Conservation (phyloP, 768 basidiomycete genomes). For the Psilocybe tampanensis region DNA sequence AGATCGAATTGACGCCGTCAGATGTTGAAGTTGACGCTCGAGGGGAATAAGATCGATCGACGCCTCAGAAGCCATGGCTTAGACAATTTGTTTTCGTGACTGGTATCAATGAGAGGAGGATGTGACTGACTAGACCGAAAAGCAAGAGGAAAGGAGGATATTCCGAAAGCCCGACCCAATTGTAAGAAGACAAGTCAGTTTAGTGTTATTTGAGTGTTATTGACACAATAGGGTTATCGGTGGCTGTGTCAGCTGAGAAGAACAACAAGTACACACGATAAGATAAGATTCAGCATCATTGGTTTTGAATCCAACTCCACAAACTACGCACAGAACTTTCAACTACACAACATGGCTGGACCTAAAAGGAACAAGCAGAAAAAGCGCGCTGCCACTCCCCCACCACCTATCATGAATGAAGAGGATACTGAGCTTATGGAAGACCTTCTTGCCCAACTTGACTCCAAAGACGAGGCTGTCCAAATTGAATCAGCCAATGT, state of each 20-base stretch:
- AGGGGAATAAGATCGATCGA: conserved; percentile 35
- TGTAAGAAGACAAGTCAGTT: conserved; percentile 1
- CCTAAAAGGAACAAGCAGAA: conserved; percentile 62
- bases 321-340: no score
- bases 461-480: conserved; percentile 55
- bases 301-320: conserved; percentile 7
- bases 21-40: conserved; percentile 36
- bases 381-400: conserved; percentile 38
- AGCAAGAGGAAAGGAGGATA: neutral
- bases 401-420: conserved; percentile 25
- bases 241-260: conserved; percentile 10
- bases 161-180: neutral
- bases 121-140: neutral
- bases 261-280: neutral
- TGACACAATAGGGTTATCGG: neutral
- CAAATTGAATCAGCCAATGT: conserved; percentile 52
- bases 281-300: conserved; percentile 12
- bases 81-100: neutral
- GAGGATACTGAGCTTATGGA: conserved; percentile 69
- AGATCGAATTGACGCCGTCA: conserved; percentile 30
- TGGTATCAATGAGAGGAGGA: neutral
- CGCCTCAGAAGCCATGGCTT: conserved; percentile 18
- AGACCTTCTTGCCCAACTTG: conserved; percentile 77
- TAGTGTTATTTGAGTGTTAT: neutral
- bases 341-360: conserved; percentile 40